phyloP scores from a whole-genome alignment of 1,139 yeast species.

The Hanseniaspora sp. region DNA sequence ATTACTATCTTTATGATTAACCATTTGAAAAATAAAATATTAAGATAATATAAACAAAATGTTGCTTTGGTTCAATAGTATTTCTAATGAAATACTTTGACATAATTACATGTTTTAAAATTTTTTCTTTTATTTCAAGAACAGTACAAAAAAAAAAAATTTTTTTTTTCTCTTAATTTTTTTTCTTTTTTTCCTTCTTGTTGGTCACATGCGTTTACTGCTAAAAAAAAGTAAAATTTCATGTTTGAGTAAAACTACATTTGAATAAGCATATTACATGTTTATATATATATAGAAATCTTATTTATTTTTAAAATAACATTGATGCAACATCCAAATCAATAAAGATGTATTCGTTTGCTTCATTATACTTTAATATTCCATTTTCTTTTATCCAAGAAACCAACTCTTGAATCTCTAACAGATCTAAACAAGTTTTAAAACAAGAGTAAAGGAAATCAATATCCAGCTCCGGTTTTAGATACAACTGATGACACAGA shows the following conservation, averaged over 20 bases:
- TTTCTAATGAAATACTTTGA: too few species aligned
- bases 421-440: slow-evolving; percentile 35
- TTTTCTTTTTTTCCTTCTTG: too few species aligned
- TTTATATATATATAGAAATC: not conserved
- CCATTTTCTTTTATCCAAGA: slow-evolving; percentile 46
- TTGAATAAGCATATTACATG: too few species aligned
- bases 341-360: not conserved
- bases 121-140: too few species aligned
- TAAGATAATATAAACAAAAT: not conserved
- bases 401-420: slow-evolving; percentile 43
- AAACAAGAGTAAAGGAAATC: slow-evolving; percentile 32
- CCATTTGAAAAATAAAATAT: not conserved
- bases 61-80: too few species aligned
- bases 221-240: too few species aligned
- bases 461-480: slow-evolving; percentile 54
- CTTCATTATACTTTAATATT: slow-evolving; percentile 27
- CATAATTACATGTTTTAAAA: too few species aligned
- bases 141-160: too few species aligned
- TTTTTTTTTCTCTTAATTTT: too few species aligned
- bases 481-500: slow-evolving; percentile 41
- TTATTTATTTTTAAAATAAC: not conserved
- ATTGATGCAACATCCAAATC: not conserved
- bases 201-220: too few species aligned
- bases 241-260: too few species aligned
- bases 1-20: not conserved